These are phyloP conservation scores for Collybia sordida DNA, from an alignment of 768 basidiomycete species.

Conservation along the genomic window DNA sequence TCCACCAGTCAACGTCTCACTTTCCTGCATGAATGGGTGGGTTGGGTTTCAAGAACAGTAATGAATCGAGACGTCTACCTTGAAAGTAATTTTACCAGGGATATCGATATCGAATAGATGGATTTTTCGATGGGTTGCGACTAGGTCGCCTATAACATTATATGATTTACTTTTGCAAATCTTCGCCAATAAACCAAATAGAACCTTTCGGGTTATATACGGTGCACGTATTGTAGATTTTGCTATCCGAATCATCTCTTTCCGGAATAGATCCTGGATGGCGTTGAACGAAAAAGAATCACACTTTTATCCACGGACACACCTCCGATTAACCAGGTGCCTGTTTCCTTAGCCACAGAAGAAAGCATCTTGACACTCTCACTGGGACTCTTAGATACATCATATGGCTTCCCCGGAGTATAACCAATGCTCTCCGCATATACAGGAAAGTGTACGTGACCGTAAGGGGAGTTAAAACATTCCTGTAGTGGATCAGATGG, in stretches of 20 bases:
- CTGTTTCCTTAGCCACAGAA: slow-evolving; percentile 71
- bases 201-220: slow-evolving; percentile 82
- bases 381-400: slow-evolving; percentile 54
- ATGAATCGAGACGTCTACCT: slow-evolving; percentile 40
- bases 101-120: slow-evolving; percentile 99
- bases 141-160: slow-evolving; percentile 64
- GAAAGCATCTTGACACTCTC: slow-evolving; percentile 85
- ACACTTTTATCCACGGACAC: slow-evolving; percentile 6
- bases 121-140: slow-evolving; percentile 89
- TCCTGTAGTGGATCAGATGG: slow-evolving; percentile 46
- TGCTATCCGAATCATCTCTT: slow-evolving; percentile 55
- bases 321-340: slow-evolving; percentile 95
- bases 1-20: slow-evolving; percentile 83
- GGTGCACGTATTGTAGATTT: slow-evolving; percentile 91
- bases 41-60: background rate
- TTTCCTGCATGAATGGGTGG: slow-evolving; percentile 56
- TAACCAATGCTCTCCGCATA: slow-evolving; percentile 82
- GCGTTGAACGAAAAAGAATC: background rate
- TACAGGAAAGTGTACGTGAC: slow-evolving; percentile 74
- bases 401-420: slow-evolving; percentile 55
- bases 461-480: slow-evolving; percentile 89
- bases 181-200: background rate
- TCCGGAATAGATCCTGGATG: slow-evolving; percentile 91
- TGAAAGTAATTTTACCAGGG: slow-evolving; percentile 87
- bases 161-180: background rate